phyloP scores from a whole-genome alignment of 495 filamentous ascomycete genomes.

The Rusavskia elegans region DNA sequence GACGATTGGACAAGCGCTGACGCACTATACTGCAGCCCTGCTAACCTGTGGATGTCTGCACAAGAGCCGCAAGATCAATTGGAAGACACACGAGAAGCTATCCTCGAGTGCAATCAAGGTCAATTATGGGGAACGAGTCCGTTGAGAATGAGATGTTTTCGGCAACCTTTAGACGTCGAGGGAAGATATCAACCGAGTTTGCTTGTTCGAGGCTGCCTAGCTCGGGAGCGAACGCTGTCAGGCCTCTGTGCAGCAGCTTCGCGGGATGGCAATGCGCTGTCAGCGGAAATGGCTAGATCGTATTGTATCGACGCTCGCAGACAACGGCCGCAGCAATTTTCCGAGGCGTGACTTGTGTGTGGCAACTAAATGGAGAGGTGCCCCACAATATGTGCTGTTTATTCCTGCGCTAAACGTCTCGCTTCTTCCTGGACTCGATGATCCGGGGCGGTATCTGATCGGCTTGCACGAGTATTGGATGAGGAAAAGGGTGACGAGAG shows the following conservation, averaged over 20 bases:
- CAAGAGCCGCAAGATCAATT: slow-evolving; percentile 5
- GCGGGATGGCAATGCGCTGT: slow-evolving; percentile 13
- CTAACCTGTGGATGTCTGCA: slow-evolving; percentile 11
- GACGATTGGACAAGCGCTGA: slow-evolving; percentile 13
- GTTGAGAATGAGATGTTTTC: not conserved
- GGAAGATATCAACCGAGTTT: not conserved
- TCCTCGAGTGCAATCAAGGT: slow-evolving; percentile 1
- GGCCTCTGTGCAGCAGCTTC: slow-evolving; percentile 14
- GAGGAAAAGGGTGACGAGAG: too few species aligned
- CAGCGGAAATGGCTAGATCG: slow-evolving; percentile 1
- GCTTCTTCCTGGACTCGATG: not conserved
- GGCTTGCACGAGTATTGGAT: too few species aligned
- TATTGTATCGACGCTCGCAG: not conserved
- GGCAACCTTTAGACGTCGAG: not conserved
- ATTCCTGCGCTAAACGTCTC: not conserved
- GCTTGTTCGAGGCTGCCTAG: not conserved
- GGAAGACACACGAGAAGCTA: slow-evolving; percentile 1
- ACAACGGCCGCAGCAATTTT: not conserved
- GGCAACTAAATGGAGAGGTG: not conserved
- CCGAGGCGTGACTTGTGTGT: not conserved
- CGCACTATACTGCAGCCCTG: slow-evolving; percentile 16
- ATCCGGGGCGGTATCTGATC: not conserved
- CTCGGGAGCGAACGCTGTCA: slow-evolving; percentile 8
- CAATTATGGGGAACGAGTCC: not conserved
- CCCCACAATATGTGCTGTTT: not conserved